Conservation (phyloP, 805 yeast species). For the Metschnikowia picachoensis region DNA sequence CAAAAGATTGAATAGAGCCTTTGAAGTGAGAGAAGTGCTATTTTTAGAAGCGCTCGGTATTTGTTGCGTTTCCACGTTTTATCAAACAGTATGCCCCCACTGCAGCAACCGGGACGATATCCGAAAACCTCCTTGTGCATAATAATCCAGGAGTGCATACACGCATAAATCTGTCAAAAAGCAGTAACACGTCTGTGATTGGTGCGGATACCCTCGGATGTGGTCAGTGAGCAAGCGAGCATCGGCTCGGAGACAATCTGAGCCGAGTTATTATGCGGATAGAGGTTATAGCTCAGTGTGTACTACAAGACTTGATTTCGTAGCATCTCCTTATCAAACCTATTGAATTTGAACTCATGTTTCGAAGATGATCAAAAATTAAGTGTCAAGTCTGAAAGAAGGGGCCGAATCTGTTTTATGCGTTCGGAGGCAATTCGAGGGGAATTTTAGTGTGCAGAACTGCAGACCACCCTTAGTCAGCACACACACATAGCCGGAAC, state of each 20-base stretch:
- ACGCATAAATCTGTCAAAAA: constrained; percentile 6
- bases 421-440: neutral
- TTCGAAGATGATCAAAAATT: neutral
- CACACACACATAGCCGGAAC: constrained; percentile 6
- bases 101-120: no score
- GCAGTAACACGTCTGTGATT: constrained; percentile 1
- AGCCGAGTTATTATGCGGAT: neutral
- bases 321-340: neutral
- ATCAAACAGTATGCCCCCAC: no score
- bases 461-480: neutral
- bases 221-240: neutral
- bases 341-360: neutral
- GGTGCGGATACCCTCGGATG: constrained; percentile 12
- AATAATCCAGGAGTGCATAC: no score
- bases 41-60: no score
- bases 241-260: constrained; percentile 2
- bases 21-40: no score
- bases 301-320: neutral
- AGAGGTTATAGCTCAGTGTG: neutral
- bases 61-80: no score
- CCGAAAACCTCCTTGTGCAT: no score
- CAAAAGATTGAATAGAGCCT: no score
- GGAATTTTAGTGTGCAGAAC: neutral
- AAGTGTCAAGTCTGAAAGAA: no score
- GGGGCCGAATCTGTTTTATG: neutral